A percentile compares a stretch with the other conserved stretches of the same genome.
These are phyloP conservation scores for Petunia secreta DNA, from an alignment of 257 asterid genomes.

Conservation along the genomic window DNA sequence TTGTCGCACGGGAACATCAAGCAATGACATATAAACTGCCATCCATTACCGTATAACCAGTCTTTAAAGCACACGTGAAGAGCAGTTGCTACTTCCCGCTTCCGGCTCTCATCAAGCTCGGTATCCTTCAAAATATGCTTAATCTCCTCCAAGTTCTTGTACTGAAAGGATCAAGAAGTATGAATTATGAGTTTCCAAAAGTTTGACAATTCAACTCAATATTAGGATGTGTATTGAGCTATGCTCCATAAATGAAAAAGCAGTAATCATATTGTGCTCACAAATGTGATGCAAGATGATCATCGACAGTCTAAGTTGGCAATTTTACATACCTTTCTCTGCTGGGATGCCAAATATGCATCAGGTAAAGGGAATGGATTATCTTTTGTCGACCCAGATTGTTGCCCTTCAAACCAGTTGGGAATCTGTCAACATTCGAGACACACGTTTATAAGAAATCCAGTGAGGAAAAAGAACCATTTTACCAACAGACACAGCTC, in stretches of 20 bases:
- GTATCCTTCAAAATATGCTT: conserved; percentile 75
- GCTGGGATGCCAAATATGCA: conserved; percentile 76
- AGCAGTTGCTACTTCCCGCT: conserved; percentile 80
- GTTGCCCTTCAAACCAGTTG: conserved; percentile 73
- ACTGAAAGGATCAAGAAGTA: conserved; percentile 49
- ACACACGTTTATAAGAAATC: neutral
- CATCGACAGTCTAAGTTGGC: neutral
- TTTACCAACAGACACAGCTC: conserved; percentile 1
- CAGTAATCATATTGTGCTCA: conserved; percentile 1
- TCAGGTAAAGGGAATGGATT: conserved; percentile 93
- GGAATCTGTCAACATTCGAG: conserved; percentile 59
- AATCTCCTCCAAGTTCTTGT: conserved; percentile 69
- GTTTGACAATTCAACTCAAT: neutral
- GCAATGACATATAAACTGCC: neutral
- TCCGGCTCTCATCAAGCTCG: conserved; percentile 84
- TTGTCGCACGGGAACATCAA: neutral
- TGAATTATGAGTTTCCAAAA: conserved; percentile 21
- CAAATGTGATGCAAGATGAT: neutral
- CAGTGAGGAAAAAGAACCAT: neutral
- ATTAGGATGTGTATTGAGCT: neutral
- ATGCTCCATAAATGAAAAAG: neutral
- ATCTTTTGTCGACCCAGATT: conserved; percentile 65
- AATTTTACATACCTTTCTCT: conserved; percentile 65
- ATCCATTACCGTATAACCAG: conserved; percentile 84
- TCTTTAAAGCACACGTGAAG: conserved; percentile 89